phyloP scores from a whole-genome alignment of 1,139 yeast genomes.

The Magnusiomyces tetraspermus region DNA sequence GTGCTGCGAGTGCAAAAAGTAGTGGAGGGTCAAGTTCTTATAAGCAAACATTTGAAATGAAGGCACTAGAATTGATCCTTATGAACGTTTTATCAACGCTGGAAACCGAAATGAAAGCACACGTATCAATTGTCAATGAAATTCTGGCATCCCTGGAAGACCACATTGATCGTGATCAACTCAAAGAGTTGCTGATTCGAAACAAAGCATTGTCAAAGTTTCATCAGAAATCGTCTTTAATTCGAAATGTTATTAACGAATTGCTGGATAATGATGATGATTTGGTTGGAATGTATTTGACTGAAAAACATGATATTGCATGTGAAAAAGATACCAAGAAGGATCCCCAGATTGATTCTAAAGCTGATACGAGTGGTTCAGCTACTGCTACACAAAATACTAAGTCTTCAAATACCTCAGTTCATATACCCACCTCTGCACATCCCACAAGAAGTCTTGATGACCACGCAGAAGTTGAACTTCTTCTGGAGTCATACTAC shows the following conservation, averaged over 20 bases:
- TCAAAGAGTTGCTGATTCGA: slow-evolving; percentile 65
- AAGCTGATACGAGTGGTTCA: too few species aligned
- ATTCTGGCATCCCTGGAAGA: slow-evolving; percentile 71
- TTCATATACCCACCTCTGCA: slow-evolving; percentile 17
- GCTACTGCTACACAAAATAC: too few species aligned
- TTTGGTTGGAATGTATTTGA: slow-evolving; percentile 69
- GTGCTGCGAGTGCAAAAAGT: slow-evolving; percentile 7
- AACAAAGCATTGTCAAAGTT: slow-evolving; percentile 69
- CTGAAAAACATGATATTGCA: slow-evolving; percentile 34
- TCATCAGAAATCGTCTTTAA: slow-evolving; percentile 68
- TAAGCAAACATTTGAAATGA: slow-evolving; percentile 55
- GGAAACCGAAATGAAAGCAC: slow-evolving; percentile 71
- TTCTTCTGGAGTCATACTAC: slow-evolving; percentile 81
- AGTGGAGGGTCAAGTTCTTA: slow-evolving; percentile 1
- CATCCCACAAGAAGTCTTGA: slow-evolving; percentile 39
- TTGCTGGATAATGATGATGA: slow-evolving; percentile 83
- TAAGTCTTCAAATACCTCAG: background rate
- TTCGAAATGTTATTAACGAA: slow-evolving; percentile 77
- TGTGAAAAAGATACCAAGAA: background rate
- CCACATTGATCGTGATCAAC: slow-evolving; percentile 68
- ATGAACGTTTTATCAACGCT: slow-evolving; percentile 72
- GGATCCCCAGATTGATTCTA: background rate
- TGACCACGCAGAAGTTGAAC: slow-evolving; percentile 58
- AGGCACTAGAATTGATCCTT: slow-evolving; percentile 78
- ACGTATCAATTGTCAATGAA: slow-evolving; percentile 55